phyloP scores from a whole-genome alignment of 805 yeast genomes.

The Kodamaea neixiangensis region DNA sequence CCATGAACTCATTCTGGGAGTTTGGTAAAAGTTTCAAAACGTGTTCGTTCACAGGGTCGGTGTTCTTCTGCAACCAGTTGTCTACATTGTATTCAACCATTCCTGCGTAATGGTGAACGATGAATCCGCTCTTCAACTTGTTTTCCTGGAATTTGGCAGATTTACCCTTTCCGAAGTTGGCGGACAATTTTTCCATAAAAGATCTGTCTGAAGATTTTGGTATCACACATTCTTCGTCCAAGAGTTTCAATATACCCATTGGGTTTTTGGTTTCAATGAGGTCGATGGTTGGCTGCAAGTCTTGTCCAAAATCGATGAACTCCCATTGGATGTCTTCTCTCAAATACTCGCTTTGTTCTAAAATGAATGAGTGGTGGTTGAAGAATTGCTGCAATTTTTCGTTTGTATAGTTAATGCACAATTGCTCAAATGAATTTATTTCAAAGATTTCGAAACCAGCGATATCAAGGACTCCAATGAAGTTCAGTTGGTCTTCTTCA shows the following conservation, averaged over 20 bases:
- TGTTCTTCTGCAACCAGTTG: constrained; percentile 93
- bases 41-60: constrained; percentile 86
- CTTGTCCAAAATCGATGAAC: constrained; percentile 92
- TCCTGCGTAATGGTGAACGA: constrained; percentile 92
- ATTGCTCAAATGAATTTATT: constrained; percentile 58
- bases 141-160: constrained; percentile 65
- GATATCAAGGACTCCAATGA: constrained; percentile 59
- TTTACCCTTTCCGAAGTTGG: constrained; percentile 56
- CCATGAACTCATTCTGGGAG: constrained; percentile 60
- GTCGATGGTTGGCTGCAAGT: constrained; percentile 91
- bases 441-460: constrained; percentile 65
- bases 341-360: constrained; percentile 61
- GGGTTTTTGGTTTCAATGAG: constrained; percentile 76
- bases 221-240: constrained; percentile 94
- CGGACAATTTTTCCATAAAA: constrained; percentile 75
- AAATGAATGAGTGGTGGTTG: constrained; percentile 61
- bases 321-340: constrained; percentile 64
- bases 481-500: constrained; percentile 37
- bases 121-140: constrained; percentile 73
- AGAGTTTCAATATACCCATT: constrained; percentile 79
- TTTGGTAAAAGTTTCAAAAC: constrained; percentile 59
- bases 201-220: constrained; percentile 86
- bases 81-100: constrained; percentile 90
- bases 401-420: constrained; percentile 61
- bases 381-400: constrained; percentile 62